Conservation (phyloP, 306 rosid genomes). For the Cucurbita pepo region DNA sequence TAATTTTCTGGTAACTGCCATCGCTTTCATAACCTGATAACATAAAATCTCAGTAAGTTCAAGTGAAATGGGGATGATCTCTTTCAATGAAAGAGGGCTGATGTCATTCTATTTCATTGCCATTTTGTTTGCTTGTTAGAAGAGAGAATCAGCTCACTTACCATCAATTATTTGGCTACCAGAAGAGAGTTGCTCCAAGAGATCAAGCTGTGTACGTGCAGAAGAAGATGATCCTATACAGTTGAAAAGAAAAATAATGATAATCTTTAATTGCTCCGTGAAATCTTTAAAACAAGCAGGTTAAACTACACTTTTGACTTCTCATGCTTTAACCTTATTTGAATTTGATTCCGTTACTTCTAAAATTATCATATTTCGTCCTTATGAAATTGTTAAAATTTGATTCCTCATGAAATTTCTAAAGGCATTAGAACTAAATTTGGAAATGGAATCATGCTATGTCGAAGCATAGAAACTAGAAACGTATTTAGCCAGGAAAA, state of each 20-base stretch:
- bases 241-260: not conserved
- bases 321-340: not conserved
- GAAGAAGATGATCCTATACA: conserved; percentile 53
- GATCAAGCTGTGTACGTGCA: conserved; percentile 69
- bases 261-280: not conserved
- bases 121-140: not conserved
- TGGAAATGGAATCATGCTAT: not conserved
- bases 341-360: not conserved
- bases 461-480: not conserved
- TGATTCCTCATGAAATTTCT: not conserved
- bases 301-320: not conserved
- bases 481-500: not conserved
- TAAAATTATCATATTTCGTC: not conserved
- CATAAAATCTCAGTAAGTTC: not conserved
- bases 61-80: not conserved
- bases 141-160: conserved; percentile 13
- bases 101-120: not conserved
- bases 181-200: conserved; percentile 79
- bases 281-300: not conserved
- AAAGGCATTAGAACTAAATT: not conserved
- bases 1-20: conserved; percentile 23
- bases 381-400: too few relatives aligned
- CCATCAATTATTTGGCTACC: conserved; percentile 42
- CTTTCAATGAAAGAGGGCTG: not conserved
- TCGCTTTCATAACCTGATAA: conserved; percentile 60